Base-by-base conservation (phyloP, 2,329 filamentous ascomycete species). In the Orbilia quercus region DNA sequence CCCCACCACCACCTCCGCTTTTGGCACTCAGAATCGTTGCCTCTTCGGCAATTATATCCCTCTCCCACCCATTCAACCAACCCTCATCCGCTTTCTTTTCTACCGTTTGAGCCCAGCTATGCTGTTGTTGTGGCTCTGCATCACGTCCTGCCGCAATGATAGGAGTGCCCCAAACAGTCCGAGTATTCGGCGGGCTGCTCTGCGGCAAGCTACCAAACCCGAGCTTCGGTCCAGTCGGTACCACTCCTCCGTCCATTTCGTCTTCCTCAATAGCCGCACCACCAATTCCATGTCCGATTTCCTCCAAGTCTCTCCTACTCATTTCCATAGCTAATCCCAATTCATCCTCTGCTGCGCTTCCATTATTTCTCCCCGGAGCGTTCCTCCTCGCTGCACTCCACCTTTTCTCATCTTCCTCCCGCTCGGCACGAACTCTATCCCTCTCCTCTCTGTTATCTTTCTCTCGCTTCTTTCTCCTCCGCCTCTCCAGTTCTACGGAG, bases 111-210 rank as follows among this genome's bases (percentile, higher is more conserved):
- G 28, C 20, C 44, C 45, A 53, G 5, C 34, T 31, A n/a, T 65
- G 44, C 22, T 14, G 23, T 23, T 65, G 44, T 31, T 14, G 23
- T 23, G 44, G 25, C 9, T 86, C 84, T 1, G 88, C 87, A 2
- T 87, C 88, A n/a, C n/a, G n/a, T 0, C 82, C 82, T 0, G 87
- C 82, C 1, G 83, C 79, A 1, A 96, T 82, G 0, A 86, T 87
- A 2, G 86, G 84, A 0, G 94, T 98, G n/a, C 94, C 94, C 94
- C 94, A 98, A 0, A 98, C 91, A 0, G 94, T 98, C 74, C 88
- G 88, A 42, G 86, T 84, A 0, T 88, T 87, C 5, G 87, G 89
- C 0, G 93, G 92, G 75, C 91, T 96, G 0, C 91, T 93, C 2
- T 91, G 93, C 76, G 93, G 88, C 1, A 89, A 89, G 0, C 87